phyloP scores from a whole-genome alignment of 257 asterid genomes.

The Solanum habrochaites region DNA sequence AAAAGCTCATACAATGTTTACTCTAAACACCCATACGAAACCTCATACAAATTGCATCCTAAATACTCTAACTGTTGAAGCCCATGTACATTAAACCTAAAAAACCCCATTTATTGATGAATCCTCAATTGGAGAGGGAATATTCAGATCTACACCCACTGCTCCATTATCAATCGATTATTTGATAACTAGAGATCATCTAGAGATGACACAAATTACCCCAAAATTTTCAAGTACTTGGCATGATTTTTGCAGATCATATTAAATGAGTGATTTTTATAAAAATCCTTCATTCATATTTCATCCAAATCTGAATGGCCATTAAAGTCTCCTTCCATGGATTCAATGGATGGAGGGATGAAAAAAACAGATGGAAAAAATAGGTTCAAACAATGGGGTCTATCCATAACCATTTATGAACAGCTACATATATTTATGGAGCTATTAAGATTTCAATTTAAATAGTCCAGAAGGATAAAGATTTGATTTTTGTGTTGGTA shows the following conservation, averaged over 20 bases:
- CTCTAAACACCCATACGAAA: background rate
- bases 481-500: too few species aligned
- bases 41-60: background rate
- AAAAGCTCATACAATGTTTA: background rate
- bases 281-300: background rate
- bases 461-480: too few species aligned
- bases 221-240: background rate
- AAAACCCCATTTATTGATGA: background rate
- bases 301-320: background rate
- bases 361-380: too few species aligned
- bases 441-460: too few species aligned
- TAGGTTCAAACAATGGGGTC: background rate
- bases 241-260: background rate
- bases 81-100: background rate
- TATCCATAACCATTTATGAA: background rate
- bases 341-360: background rate
- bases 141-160: background rate
- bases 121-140: background rate
- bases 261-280: background rate
- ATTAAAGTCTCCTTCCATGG: background rate
- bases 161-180: background rate
- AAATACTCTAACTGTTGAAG: too few species aligned
- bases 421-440: background rate
- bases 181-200: background rate
- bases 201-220: background rate